phyloP scores from a whole-genome alignment of 306 rosid genomes.

The Senna siamea region DNA sequence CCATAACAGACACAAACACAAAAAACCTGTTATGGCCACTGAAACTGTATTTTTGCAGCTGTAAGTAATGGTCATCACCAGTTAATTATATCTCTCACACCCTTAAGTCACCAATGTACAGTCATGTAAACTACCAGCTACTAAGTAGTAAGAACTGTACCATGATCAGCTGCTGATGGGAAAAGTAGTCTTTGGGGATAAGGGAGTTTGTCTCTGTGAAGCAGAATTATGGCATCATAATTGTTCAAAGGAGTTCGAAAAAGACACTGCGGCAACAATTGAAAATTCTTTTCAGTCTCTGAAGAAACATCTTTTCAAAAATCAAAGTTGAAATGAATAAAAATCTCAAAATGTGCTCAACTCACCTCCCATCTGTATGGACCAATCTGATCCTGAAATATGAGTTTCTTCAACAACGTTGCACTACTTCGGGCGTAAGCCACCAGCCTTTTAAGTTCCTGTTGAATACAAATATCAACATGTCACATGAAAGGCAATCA shows the following conservation, averaged over 20 bases:
- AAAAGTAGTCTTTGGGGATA: slow-evolving; percentile 92
- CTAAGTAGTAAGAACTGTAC: slow-evolving; percentile 46
- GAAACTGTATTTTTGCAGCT: slow-evolving; percentile 21
- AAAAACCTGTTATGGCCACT: slow-evolving; percentile 10
- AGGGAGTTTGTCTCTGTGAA: slow-evolving; percentile 82
- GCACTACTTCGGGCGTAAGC: slow-evolving; percentile 96
- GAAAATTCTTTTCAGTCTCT: slow-evolving; percentile 13
- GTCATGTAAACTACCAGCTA: slow-evolving; percentile 16
- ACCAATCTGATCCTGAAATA: slow-evolving; percentile 62
- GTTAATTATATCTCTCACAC: slow-evolving; percentile 6
- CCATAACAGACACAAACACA: background rate
- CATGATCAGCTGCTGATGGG: slow-evolving; percentile 71
- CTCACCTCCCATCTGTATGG: slow-evolving; percentile 84
- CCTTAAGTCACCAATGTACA: slow-evolving; percentile 6
- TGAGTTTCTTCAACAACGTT: slow-evolving; percentile 65
- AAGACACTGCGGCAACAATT: slow-evolving; percentile 73
- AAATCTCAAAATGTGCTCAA: slow-evolving; percentile 20
- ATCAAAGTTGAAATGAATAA: background rate
- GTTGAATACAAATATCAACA: slow-evolving; percentile 29
- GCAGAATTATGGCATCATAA: slow-evolving; percentile 84
- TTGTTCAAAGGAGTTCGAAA: slow-evolving; percentile 90
- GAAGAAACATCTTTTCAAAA: slow-evolving; percentile 20
- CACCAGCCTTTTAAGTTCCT: slow-evolving; percentile 85
- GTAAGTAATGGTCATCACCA: slow-evolving; percentile 15
- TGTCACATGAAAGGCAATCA: slow-evolving; percentile 23